Evolutionary conservation across 2,329 filamentous ascomycete species (phyloP).

Genomic region (Penicillium sp.): DNA sequence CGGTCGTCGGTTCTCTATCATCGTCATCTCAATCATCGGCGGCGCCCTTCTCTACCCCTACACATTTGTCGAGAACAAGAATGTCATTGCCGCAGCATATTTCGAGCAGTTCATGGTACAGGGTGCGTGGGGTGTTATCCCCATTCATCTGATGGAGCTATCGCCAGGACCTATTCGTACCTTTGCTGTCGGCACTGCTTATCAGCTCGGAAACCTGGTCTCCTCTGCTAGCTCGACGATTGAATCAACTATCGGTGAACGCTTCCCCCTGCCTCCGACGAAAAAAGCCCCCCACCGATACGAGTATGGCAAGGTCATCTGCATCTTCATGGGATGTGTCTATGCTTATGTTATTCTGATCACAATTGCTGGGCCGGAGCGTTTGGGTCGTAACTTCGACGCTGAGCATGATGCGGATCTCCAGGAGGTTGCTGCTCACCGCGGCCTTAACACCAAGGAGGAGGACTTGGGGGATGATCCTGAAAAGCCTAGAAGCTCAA

Average conservation of each 20-base stretch:
- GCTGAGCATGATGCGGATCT: constrained; percentile 49
- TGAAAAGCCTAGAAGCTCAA: constrained; percentile 27
- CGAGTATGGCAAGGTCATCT: constrained; percentile 79
- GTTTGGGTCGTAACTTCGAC: constrained; percentile 47
- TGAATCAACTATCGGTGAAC: constrained; percentile 70
- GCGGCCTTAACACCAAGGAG: constrained; percentile 20
- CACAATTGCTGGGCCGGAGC: constrained; percentile 50
- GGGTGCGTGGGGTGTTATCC: constrained; percentile 73
- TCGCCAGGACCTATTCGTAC: constrained; percentile 60
- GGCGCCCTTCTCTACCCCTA: constrained; percentile 82
- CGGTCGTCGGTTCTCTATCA: constrained; percentile 67
- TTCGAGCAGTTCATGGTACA: constrained; percentile 80
- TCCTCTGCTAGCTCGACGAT: constrained; percentile 68
- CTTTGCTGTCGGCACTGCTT: constrained; percentile 61
- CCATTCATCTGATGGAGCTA: constrained; percentile 66
- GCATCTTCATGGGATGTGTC: constrained; percentile 87
- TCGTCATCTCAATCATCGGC: constrained; percentile 62
- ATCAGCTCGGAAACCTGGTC: constrained; percentile 64
- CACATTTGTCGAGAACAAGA: constrained; percentile 62
- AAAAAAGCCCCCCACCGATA: constrained; percentile 54
- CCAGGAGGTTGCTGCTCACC: constrained; percentile 41
- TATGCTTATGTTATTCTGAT: constrained; percentile 60
- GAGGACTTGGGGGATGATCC: constrained; percentile 23
- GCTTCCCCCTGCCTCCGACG: constrained; percentile 65
- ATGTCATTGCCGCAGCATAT: constrained; percentile 75